These are phyloP conservation scores for Mercurialis annua DNA, from an alignment of 345 rosid species.

Conservation along the genomic window DNA sequence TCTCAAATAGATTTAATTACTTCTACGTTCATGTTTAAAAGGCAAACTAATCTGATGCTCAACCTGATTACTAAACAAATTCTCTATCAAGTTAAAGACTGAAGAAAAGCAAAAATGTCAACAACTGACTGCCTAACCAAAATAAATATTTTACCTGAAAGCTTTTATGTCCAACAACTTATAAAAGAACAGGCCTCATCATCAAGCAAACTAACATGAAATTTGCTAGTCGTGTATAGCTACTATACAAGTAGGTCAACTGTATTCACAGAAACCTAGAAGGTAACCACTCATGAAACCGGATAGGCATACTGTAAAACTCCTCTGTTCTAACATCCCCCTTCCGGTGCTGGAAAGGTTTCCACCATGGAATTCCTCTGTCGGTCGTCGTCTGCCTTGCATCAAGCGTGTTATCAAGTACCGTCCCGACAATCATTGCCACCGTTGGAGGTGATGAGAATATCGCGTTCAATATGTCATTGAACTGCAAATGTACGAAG, in stretches of 20 bases:
- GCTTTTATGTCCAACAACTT: conserved; percentile 14
- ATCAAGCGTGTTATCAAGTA: conserved; percentile 78
- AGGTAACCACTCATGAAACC: conserved; percentile 52
- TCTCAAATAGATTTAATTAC: too few relatives aligned
- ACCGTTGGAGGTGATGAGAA: conserved; percentile 86
- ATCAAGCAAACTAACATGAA: conserved; percentile 8
- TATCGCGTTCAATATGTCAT: conserved; percentile 76
- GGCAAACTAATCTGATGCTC: too few relatives aligned
- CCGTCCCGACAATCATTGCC: conserved; percentile 60
- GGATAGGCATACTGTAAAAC: conserved; percentile 68
- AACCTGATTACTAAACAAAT: neutral
- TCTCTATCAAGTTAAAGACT: neutral
- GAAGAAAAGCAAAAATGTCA: too few relatives aligned
- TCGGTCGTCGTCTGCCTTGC: conserved; percentile 34
- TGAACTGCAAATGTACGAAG: conserved; percentile 49
- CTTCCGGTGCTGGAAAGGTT: conserved; percentile 65
- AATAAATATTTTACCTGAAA: neutral
- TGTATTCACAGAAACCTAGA: conserved; percentile 50
- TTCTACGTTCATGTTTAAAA: too few relatives aligned
- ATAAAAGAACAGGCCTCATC: conserved; percentile 25
- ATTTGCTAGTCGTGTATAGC: conserved; percentile 4
- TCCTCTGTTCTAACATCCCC: conserved; percentile 74
- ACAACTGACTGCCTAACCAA: neutral
- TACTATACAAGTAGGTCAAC: conserved; percentile 6
- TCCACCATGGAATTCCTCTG: conserved; percentile 91